These are phyloP conservation scores for Plantago major DNA, from an alignment of 257 asterid species.

Conservation along the genomic window DNA sequence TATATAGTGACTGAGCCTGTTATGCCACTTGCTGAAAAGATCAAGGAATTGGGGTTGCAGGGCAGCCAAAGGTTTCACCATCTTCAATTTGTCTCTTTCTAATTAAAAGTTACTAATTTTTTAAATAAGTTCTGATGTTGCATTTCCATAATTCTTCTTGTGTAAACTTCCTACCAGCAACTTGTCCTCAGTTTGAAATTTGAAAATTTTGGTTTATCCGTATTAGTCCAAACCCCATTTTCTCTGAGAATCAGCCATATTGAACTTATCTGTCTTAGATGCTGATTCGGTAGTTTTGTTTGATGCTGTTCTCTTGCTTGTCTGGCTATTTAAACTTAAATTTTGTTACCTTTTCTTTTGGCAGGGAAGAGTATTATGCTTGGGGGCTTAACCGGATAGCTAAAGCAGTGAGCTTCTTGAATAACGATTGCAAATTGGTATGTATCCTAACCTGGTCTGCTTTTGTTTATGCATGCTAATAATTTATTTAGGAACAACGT, in stretches of 20 bases:
- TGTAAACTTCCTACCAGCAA: too few relatives aligned
- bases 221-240: too few relatives aligned
- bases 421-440: conserved; percentile 97
- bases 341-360: conserved; percentile 23
- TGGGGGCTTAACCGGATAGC: conserved; percentile 99
- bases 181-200: too few relatives aligned
- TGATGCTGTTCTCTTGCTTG: conserved; percentile 20
- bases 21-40: conserved; percentile 88
- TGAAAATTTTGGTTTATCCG: too few relatives aligned
- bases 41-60: conserved; percentile 84
- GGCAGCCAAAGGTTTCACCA: conserved; percentile 78
- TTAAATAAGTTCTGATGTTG: too few relatives aligned
- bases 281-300: conserved; percentile 7
- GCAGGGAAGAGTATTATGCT: conserved; percentile 91
- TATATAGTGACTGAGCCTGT: conserved; percentile 98
- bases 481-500: not conserved
- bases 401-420: conserved; percentile 98
- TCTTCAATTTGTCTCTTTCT: conserved; percentile 15
- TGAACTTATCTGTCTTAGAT: not conserved
- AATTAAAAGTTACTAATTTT: conserved; percentile 10
- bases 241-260: too few relatives aligned
- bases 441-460: conserved; percentile 21
- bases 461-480: too few relatives aligned
- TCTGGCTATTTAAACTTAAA: conserved; percentile 11
- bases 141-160: not conserved